Conservation (phyloP, 108 stramenopile genomes). For the Chaetoceros tenuissimus region DNA sequence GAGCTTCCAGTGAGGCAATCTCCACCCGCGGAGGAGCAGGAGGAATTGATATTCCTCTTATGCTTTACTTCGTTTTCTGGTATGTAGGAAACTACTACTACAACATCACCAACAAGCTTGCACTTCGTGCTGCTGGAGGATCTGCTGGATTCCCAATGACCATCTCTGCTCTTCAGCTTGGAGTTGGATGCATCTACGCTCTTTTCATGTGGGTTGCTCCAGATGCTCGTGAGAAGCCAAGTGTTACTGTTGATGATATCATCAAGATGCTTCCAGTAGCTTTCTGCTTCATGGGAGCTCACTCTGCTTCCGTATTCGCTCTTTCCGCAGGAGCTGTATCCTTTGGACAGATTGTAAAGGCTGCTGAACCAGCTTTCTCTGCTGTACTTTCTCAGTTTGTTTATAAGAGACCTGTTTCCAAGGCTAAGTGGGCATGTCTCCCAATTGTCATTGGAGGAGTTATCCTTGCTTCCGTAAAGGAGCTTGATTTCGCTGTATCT, state of each 20-base stretch:
- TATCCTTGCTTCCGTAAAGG: slow-evolving; percentile 85
- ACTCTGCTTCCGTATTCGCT: slow-evolving; percentile 86
- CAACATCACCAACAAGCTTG: slow-evolving; percentile 89
- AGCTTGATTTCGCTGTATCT: slow-evolving; percentile 87
- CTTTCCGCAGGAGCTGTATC: slow-evolving; percentile 88
- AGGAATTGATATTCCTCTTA: slow-evolving; percentile 69
- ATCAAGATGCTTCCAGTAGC: slow-evolving; percentile 85
- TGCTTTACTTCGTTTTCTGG: slow-evolving; percentile 85
- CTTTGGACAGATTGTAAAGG: slow-evolving; percentile 93
- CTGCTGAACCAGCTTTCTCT: slow-evolving; percentile 89
- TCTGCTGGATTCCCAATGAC: slow-evolving; percentile 88
- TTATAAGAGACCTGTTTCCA: slow-evolving; percentile 76
- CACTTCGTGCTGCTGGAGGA: slow-evolving; percentile 81
- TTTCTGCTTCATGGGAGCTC: slow-evolving; percentile 89
- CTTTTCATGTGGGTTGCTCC: slow-evolving; percentile 88
- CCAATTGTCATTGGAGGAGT: slow-evolving; percentile 92
- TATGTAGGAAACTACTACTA: slow-evolving; percentile 92
- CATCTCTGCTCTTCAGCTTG: slow-evolving; percentile 78
- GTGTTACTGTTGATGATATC: slow-evolving; percentile 65
- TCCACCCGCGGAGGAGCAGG: slow-evolving; percentile 15
- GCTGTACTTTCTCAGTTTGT: slow-evolving; percentile 85
- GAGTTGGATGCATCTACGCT: slow-evolving; percentile 78
- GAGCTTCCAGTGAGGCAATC: neutral
- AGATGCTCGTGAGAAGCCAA: slow-evolving; percentile 68
- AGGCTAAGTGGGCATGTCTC: slow-evolving; percentile 91